phyloP scores from a whole-genome alignment of 805 yeast species.

The Ogataea pignaliae region DNA sequence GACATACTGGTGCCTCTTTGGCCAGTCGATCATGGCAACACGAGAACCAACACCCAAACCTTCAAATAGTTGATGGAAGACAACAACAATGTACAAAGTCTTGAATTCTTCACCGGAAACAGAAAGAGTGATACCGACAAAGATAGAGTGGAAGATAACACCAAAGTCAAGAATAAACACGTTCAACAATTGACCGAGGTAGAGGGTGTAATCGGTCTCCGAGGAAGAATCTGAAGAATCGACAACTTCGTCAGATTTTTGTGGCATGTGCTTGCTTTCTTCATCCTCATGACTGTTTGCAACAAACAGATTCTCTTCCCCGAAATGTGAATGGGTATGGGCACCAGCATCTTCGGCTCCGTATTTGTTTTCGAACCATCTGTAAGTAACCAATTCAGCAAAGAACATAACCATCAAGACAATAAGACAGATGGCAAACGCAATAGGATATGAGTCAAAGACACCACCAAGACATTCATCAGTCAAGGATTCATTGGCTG shows the following conservation, averaged over 20 bases:
- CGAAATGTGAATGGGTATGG: constrained; percentile 55
- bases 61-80: constrained; percentile 79
- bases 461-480: constrained; percentile 61
- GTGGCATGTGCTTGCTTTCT: constrained; percentile 6
- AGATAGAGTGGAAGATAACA: constrained; percentile 76
- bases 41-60: constrained; percentile 84
- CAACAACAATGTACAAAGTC: constrained; percentile 62
- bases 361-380: constrained; percentile 34
- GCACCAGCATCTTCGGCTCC: constrained; percentile 11
- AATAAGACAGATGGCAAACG: constrained; percentile 49
- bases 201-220: constrained; percentile 34
- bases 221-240: constrained; percentile 29
- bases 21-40: constrained; percentile 52
- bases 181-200: constrained; percentile 51
- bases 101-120: constrained; percentile 74
- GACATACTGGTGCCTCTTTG: constrained; percentile 37
- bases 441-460: constrained; percentile 49
- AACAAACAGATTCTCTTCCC: constrained; percentile 31
- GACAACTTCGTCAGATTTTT: neutral
- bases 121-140: constrained; percentile 74
- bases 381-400: constrained; percentile 46
- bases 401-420: constrained; percentile 49
- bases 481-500: constrained; percentile 57
- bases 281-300: constrained; percentile 8
- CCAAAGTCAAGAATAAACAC: constrained; percentile 72